Percentiles rank a stretch among this genome's conserved stretches.
Evolutionary conservation across 345 rosid species (phyloP).

Genomic region (Rhodamnia rubescens): DNA sequence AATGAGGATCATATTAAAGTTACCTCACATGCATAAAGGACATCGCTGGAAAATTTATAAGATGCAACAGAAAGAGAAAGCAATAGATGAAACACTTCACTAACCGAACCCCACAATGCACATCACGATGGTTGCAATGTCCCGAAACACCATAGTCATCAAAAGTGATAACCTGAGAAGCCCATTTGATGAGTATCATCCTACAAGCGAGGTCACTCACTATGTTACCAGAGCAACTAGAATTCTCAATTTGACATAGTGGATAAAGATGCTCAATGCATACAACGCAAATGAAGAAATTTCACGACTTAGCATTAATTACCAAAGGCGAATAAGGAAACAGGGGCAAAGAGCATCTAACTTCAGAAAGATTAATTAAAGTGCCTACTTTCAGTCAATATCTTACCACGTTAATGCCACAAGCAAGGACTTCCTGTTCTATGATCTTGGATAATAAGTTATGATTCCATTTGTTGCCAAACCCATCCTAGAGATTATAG

Average conservation of each 20-base stretch:
- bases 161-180: conserved; percentile 55
- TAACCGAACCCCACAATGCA: conserved; percentile 54
- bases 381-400: neutral
- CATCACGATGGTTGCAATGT: conserved; percentile 75
- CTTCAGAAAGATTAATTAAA: neutral
- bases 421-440: conserved; percentile 41
- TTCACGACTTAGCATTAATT: neutral
- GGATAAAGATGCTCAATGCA: neutral
- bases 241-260: neutral
- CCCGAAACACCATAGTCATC: conserved; percentile 76
- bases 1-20: neutral
- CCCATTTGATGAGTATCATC: neutral
- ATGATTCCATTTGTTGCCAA: conserved; percentile 59
- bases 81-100: conserved; percentile 1
- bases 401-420: conserved; percentile 45
- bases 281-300: neutral
- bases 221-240: neutral
- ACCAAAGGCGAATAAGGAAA: neutral
- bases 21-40: neutral
- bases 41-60: neutral
- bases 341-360: neutral
- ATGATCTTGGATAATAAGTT: conserved; percentile 43
- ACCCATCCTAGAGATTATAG: conserved; percentile 66
- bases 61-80: neutral
- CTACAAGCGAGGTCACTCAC: neutral